Evolutionary conservation across 1,284 basidiomycete genomes (phyloP).

Genomic region (Tylopilus microsporus): DNA sequence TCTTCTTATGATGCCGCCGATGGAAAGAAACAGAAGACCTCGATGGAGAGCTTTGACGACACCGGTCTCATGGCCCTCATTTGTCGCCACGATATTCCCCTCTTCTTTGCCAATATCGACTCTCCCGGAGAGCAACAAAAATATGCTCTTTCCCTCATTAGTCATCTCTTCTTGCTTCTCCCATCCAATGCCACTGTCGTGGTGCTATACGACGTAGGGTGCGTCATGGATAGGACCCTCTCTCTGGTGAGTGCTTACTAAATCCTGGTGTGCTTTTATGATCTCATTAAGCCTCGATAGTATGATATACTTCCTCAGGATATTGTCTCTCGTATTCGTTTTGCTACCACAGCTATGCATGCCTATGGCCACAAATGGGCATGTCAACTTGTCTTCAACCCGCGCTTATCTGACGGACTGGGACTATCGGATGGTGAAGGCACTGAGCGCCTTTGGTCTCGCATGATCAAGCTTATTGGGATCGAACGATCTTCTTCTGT

Average conservation of each 20-base stretch:
- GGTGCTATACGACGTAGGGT: background rate
- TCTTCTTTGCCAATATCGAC: background rate
- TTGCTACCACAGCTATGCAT: background rate
- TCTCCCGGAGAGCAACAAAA: background rate
- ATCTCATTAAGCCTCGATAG: background rate
- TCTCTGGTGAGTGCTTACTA: too few relatives aligned
- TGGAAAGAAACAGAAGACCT: background rate
- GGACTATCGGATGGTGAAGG: background rate
- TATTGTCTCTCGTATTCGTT: background rate
- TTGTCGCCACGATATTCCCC: background rate
- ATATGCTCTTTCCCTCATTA: background rate
- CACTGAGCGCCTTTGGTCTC: constrained; percentile 1
- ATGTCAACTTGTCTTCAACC: background rate
- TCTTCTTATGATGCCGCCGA: background rate
- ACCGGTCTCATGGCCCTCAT: background rate
- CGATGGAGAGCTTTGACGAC: background rate
- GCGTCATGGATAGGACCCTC: background rate
- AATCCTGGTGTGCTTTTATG: too few relatives aligned
- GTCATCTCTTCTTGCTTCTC: background rate
- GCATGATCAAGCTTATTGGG: constrained; percentile 5
- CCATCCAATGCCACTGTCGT: background rate
- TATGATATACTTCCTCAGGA: background rate
- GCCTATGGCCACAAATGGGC: background rate
- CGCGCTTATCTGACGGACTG: rapidly evolving
- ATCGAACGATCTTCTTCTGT: constrained; percentile 2